Evolutionary conservation across 495 filamentous ascomycete genomes (phyloP), one percentile per base, ranked within the genome.

Genomic region (Aspergillus haitiensis): DNA sequence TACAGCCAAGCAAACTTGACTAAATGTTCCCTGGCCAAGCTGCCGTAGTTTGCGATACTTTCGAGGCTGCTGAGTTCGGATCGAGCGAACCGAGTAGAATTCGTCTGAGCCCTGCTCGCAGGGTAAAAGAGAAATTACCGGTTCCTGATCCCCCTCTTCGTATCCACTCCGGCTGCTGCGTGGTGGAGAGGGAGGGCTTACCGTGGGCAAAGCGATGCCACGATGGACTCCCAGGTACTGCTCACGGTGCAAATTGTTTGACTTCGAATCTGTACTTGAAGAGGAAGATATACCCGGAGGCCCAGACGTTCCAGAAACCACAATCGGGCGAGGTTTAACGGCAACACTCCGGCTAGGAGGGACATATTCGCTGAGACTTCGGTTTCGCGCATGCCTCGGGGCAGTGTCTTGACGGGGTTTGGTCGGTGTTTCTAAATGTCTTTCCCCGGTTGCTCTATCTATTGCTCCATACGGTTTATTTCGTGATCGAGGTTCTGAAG

Each of bases 21-120:
- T 97, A 72, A 98, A 98, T 2, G 94, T 96, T 12, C 94, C 94
- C 59, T 97, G 90, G 8, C 94, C 94, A 9, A 98, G 80, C 64
- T 87, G 75, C 54, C 87, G 88, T 27, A 98, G 70, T 35, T 88
- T 88, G 63, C 88, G 81, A 84, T 90, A 98, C 62, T 74, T 68
- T 10, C 77, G 69, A 11, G 71, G 68, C 44, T 79, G 77, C 42
- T 79, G 69, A 1, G 75, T 78, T 27, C 75, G 73, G 32, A 79
- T 66, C 6, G 77, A 79, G 31, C 71, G 74, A n/a, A 79, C 77
- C 9, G 71, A 72, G 45, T 79, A 79, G 1, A 77, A 65, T 37
- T 79, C 75, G 16, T 75, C 72, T 0, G 67, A 55, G 3, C 61
- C 59, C 12, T 69, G 64, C 7, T 67, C 34, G 7, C 56, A 54